A percentile compares a stretch with the other conserved stretches of the same genome.
Evolutionary conservation across 495 filamentous ascomycete genomes (phyloP).

Genomic region (Hamigera avellanea): DNA sequence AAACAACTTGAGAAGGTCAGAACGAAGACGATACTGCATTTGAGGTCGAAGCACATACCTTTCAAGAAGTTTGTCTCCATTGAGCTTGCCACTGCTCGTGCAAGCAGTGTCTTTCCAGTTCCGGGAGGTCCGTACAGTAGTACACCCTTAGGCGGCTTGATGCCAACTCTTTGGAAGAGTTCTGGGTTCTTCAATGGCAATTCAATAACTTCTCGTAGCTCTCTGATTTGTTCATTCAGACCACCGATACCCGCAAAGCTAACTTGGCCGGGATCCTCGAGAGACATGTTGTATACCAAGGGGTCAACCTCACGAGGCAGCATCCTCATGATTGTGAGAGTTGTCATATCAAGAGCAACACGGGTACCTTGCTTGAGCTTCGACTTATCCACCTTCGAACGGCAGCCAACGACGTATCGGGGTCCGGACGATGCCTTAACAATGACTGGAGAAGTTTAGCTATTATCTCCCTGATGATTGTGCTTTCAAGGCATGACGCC

Average conservation of each 20-base stretch:
- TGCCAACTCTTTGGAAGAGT: conserved; percentile 90
- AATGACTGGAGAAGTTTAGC: conserved; percentile 39
- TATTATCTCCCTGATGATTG: neutral
- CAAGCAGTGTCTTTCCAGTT: conserved; percentile 93
- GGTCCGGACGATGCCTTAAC: conserved; percentile 94
- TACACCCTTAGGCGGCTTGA: conserved; percentile 98
- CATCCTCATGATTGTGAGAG: conserved; percentile 99
- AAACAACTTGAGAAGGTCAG: conserved; percentile 59
- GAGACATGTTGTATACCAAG: conserved; percentile 98
- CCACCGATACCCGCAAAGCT: conserved; percentile 99
- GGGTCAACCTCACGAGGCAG: conserved; percentile 96
- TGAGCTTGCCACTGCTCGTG: conserved; percentile 90
- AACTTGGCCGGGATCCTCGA: conserved; percentile 96
- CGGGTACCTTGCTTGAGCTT: conserved; percentile 98
- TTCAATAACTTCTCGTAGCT: conserved; percentile 96
- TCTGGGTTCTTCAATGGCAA: conserved; percentile 97
- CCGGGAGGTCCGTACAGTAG: conserved; percentile 95
- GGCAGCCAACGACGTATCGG: conserved; percentile 95
- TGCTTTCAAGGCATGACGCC: no score
- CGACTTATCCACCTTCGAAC: conserved; percentile 91
- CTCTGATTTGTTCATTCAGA: conserved; percentile 96
- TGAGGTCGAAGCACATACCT: conserved; percentile 43
- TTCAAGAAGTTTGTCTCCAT: conserved; percentile 98
- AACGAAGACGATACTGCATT: neutral
- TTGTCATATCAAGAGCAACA: conserved; percentile 99